phyloP scores from a whole-genome alignment of 129 eudicot genomes.

The Smallanthus sonchifolius region DNA sequence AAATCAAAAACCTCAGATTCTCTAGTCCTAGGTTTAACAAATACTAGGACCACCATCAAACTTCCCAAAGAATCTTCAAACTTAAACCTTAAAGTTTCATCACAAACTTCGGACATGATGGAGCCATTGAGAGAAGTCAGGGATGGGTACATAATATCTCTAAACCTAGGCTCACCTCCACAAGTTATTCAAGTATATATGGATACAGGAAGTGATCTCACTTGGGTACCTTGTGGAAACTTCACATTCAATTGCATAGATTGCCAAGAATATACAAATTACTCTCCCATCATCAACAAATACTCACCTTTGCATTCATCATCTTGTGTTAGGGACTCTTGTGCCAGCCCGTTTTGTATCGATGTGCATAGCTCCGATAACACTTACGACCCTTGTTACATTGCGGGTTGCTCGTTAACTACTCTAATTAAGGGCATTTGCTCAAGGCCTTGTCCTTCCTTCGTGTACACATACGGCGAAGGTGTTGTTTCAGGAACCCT shows the following conservation, averaged over 20 bases:
- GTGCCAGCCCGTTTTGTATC: constrained; percentile 50
- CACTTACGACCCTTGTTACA: constrained; percentile 48
- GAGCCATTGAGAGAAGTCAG: constrained; percentile 68
- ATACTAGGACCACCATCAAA: constrained; percentile 37
- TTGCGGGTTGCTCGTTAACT: constrained; percentile 62
- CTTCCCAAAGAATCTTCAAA: constrained; percentile 33
- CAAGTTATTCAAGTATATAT: constrained; percentile 62
- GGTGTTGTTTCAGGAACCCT: constrained; percentile 59
- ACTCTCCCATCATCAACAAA: constrained; percentile 27
- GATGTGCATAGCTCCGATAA: constrained; percentile 69
- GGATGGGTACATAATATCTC: constrained; percentile 64
- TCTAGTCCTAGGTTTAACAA: constrained; percentile 54
- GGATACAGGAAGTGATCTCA: constrained; percentile 78
- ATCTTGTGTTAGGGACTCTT: constrained; percentile 48
- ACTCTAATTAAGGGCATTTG: constrained; percentile 52
- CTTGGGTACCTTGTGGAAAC: constrained; percentile 81
- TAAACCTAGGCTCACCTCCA: constrained; percentile 67
- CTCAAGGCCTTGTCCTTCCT: constrained; percentile 71
- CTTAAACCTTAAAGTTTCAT: constrained; percentile 25
- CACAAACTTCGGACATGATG: constrained; percentile 41
- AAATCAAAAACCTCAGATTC: constrained; percentile 35
- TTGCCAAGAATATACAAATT: constrained; percentile 48
- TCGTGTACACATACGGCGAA: constrained; percentile 72
- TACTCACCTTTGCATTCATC: constrained; percentile 67
- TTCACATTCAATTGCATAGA: constrained; percentile 63